Evolutionary conservation across 495 filamentous ascomycete genomes (phyloP).

Genomic region (Bombardia bombarda): DNA sequence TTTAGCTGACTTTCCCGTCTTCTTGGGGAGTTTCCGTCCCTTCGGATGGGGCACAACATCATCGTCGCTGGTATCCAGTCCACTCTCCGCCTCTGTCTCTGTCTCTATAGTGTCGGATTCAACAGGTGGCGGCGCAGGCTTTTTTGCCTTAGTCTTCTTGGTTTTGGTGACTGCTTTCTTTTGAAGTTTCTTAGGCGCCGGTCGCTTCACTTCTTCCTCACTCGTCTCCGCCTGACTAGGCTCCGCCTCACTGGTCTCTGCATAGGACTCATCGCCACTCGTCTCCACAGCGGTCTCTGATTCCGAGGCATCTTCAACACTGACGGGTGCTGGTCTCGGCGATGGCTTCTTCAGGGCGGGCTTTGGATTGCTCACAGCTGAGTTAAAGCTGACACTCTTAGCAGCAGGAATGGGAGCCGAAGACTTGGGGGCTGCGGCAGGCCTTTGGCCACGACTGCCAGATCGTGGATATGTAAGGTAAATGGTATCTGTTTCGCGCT

Average conservation of each 20-base stretch:
- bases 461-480: constrained; percentile 27
- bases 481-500: constrained; percentile 24
- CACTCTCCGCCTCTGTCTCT: background rate
- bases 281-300: too few species aligned
- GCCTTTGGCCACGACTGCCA: background rate
- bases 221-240: background rate
- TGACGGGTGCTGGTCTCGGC: too few species aligned
- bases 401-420: background rate
- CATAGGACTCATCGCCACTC: too few species aligned
- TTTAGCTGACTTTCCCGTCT: background rate
- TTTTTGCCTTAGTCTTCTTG: background rate
- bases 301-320: too few species aligned
- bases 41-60: background rate
- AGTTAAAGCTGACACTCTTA: background rate
- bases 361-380: background rate
- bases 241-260: background rate
- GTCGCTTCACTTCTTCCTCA: background rate
- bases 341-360: background rate
- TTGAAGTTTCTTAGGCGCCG: too few species aligned
- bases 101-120: background rate
- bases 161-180: too few species aligned
- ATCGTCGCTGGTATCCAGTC: background rate
- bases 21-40: background rate
- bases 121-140: too few species aligned
- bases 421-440: background rate